phyloP scores from a whole-genome alignment of 768 basidiomycete species.

The Tricholoma saponaceum region DNA sequence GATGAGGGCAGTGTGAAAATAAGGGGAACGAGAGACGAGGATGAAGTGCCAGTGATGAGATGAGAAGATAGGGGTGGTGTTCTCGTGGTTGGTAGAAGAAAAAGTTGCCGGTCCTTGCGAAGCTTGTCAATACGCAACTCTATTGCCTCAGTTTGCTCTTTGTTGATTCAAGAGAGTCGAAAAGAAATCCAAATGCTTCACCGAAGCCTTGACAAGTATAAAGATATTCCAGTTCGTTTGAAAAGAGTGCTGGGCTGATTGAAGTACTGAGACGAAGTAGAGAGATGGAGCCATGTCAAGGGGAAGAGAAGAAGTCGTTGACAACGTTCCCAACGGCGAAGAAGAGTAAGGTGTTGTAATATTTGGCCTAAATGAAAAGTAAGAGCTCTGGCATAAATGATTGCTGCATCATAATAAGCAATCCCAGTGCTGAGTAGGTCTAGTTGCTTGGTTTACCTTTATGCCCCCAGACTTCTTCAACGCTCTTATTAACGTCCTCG shows the following conservation, averaged over 20 bases:
- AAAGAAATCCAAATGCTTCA: slow-evolving; percentile 83
- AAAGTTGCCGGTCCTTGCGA: slow-evolving; percentile 78
- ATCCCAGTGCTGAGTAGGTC: too few species aligned
- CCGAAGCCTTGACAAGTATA: slow-evolving; percentile 92
- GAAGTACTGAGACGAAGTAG: slow-evolving; percentile 59
- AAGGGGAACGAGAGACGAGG: slow-evolving; percentile 82
- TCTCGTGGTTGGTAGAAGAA: slow-evolving; percentile 60
- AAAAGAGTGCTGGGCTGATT: slow-evolving; percentile 78
- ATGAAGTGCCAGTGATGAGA: slow-evolving; percentile 95
- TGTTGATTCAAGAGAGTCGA: slow-evolving; percentile 60
- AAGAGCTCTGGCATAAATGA: slow-evolving; percentile 96
- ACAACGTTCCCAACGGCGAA: slow-evolving; percentile 45
- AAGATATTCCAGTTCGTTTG: slow-evolving; percentile 88
- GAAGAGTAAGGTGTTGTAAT: slow-evolving; percentile 31
- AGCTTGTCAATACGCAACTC: slow-evolving; percentile 75
- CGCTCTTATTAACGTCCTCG: slow-evolving; percentile 31
- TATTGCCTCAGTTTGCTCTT: slow-evolving; percentile 39
- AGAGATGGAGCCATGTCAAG: slow-evolving; percentile 41
- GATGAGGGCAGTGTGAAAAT: slow-evolving; percentile 80
- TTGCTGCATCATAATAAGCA: too few species aligned
- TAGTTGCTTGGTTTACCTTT: too few species aligned
- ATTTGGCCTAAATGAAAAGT: slow-evolving; percentile 74
- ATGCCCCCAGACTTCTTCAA: too few species aligned
- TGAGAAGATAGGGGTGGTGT: slow-evolving; percentile 79
- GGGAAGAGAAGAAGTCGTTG: slow-evolving; percentile 59